Conservation (phyloP, 345 rosid genomes). For the Eucalyptus guilfoylei region DNA sequence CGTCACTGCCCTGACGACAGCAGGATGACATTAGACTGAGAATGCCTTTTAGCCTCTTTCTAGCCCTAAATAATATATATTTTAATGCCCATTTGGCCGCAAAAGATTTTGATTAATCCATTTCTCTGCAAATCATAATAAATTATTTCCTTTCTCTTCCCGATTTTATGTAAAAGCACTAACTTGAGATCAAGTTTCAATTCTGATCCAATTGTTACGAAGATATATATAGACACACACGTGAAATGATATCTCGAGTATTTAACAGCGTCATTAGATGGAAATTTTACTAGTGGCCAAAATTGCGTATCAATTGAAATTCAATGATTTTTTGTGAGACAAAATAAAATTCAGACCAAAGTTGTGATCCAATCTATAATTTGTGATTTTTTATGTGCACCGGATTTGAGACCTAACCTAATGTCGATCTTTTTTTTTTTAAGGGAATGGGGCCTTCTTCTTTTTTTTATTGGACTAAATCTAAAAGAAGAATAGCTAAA, state of each 20-base stretch:
- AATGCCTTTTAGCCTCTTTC: background rate
- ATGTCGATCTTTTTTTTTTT: too few species aligned
- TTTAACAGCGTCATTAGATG: rapidly evolving
- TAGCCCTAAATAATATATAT: background rate
- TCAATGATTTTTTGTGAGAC: background rate
- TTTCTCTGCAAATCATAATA: background rate
- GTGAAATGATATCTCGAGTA: background rate
- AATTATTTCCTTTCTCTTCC: background rate
- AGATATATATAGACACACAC: too few species aligned
- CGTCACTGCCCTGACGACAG: background rate
- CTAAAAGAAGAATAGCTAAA: background rate
- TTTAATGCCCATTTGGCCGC: background rate
- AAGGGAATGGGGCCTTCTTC: background rate
- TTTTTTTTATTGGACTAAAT: background rate
- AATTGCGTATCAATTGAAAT: rapidly evolving
- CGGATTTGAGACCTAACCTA: rapidly evolving
- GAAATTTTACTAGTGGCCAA: background rate
- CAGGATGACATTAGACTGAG: background rate
- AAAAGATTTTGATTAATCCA: background rate
- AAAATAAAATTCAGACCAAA: background rate
- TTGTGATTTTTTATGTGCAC: background rate
- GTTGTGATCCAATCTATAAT: background rate
- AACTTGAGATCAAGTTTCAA: background rate
- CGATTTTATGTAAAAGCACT: background rate
- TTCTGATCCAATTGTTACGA: background rate